Evolutionary conservation across 257 asterid genomes (phyloP), one percentile per base, ranked within the genome.

Genomic region (Rubia yunnanensis): DNA sequence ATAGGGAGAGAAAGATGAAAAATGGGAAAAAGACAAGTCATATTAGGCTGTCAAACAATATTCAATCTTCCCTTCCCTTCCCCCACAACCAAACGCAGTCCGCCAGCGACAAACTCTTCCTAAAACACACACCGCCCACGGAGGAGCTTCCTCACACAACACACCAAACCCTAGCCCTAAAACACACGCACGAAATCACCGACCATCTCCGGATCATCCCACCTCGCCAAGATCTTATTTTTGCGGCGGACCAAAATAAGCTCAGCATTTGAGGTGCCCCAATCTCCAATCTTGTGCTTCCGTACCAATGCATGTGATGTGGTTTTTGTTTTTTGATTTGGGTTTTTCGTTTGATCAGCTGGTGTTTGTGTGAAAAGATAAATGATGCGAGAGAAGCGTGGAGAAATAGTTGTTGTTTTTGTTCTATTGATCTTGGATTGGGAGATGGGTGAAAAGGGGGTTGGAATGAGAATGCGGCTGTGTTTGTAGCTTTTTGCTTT

Each of bases 191-290:
- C 27, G 3, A 15, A 15, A 44, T 44, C 39, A 46, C 28, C 53
- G 20, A 56, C 41, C 52, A 70, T 70, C 27, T n/a, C n/a, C 64
- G 32, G 31, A 64, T 80, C 82, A 77, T 87, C 79, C 78, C 78
- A 75, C 85, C 79, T 78, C 81, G 79, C 73, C 72, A 64, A 75
- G 84, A 78, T 83, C 85, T 31, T 31, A 18, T 62, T 72, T 58
- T 30, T 63, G 13, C n/a, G 3, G 8, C 17, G 17, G 7, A 44
- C 53, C 7, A 46, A 36, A 73, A 70, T 65, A 70, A 83, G 89
- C 95, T 79, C 54, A 65, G 75, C 70, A 22, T 74, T 70, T 71
- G 28, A 32, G 36, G 64, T 60, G 0, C 17, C 27, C 64, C 28
- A 18, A 60, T 60, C 48, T 44, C 27, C 57, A 44, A 44, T 44